Base-by-base conservation (phyloP, 495 filamentous ascomycete genomes). In the Penicillium roqueforti region DNA sequence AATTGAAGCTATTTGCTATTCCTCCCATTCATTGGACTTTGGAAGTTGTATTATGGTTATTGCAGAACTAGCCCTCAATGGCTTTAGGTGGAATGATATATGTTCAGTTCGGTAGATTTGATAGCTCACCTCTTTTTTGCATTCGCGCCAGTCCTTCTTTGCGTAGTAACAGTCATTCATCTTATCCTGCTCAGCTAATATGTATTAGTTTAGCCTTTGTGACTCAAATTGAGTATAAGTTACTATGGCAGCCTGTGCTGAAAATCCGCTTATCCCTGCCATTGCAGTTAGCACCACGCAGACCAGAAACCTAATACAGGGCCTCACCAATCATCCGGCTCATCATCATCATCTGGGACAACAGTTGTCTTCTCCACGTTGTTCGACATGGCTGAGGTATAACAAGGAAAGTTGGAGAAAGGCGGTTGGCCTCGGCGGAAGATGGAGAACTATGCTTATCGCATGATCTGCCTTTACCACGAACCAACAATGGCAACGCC, bases 81-180 rank as follows among this genome's bases (percentile, higher is more conserved):
- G 39, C 50, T 36, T 4, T 29, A 3, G 3, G 11, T 26, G 22
- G 20, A 1, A 42, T n/a, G 18, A 16, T 40, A 14, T 31, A 46
- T 49, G 37, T 16, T 36, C 39, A n/a, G 32, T 8, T 3, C 14
- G 7, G 29, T n/a, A 4, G 14, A 43, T 32, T 16, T 9, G 26
- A 34, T 40, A 51, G 68, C 89, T 77, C 71, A 95, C 93, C 83
- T 96, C 92, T 51, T 85, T 76, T 66, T 87, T 89, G 71, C 93
- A 98, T 52, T 78, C 74, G 60, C 93, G 80, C 93, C 93, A 98
- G 68, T 98, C 93, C 69, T 91, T 96, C 79, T 92, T 97, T 18
- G 91, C 88, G 68, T 82, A 96, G 67, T 92, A 97, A 70, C 93
- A 98, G 70, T 97, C 87, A 45, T 89, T 96, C 86, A 98, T 77